Evolutionary conservation across 805 yeast species (phyloP).

Genomic region (Saccharomyces eubayanus): DNA sequence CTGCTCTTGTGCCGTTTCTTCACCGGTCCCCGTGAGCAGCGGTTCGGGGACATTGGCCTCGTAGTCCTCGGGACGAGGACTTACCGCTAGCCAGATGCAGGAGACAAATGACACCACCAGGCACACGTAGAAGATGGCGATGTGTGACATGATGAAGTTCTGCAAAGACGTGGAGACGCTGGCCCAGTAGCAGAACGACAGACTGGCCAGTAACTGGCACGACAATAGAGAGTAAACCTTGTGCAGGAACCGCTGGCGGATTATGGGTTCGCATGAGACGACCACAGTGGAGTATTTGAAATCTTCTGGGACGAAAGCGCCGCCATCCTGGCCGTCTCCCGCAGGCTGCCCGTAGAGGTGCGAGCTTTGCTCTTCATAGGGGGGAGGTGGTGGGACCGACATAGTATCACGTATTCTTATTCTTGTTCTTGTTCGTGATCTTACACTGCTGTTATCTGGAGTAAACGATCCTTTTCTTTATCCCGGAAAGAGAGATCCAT

Average conservation of each 20-base stretch:
- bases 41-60: constrained; percentile 29
- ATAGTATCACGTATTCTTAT: neutral
- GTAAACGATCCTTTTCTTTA: neutral
- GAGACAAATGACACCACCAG: constrained; percentile 53
- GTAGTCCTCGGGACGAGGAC: constrained; percentile 60
- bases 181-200: constrained; percentile 29
- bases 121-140: constrained; percentile 52
- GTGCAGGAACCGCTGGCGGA: constrained; percentile 67
- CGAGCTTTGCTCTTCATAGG: constrained; percentile 3
- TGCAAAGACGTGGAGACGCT: constrained; percentile 15
- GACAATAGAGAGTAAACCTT: constrained; percentile 70
- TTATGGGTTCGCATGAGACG: constrained; percentile 64
- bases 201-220: constrained; percentile 55
- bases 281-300: constrained; percentile 76
- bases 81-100: constrained; percentile 53
- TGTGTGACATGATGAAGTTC: constrained; percentile 47
- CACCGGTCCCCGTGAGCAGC: constrained; percentile 1
- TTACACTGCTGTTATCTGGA: neutral
- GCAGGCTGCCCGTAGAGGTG: neutral
- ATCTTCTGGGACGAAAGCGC: constrained; percentile 46
- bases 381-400: constrained; percentile 4
- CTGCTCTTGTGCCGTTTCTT: constrained; percentile 2
- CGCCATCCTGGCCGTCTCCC: neutral
- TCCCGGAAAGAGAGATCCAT: neutral
- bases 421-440: neutral